Conservation (phyloP, 2,329 filamentous ascomycete genomes). For the Delphinella strobiligena region DNA sequence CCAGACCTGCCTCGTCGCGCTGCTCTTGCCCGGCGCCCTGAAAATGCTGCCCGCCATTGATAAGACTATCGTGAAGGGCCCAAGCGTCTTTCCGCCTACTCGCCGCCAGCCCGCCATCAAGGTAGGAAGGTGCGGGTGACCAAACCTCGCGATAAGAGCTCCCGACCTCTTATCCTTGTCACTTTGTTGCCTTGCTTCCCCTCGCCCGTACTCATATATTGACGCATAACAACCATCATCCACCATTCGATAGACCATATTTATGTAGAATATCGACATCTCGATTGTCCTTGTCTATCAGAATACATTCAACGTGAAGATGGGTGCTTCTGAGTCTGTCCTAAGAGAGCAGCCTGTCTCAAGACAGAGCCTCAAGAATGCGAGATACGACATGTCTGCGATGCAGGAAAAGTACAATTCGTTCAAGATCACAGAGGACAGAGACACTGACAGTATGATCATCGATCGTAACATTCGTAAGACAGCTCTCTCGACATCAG, state of each 20-base stretch:
- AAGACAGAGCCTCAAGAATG: not conserved
- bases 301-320: no score
- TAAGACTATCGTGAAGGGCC: not conserved
- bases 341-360: constrained; percentile 1
- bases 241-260: no score
- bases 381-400: not conserved
- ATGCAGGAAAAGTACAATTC: constrained; percentile 22
- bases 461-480: not conserved
- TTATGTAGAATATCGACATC: no score
- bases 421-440: constrained; percentile 16
- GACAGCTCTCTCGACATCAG: not conserved
- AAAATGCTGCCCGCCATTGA: no score
- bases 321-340: constrained; percentile 6
- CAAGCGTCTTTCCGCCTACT: not conserved
- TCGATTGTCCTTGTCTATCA: no score
- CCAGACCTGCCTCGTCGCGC: no score
- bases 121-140: not conserved
- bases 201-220: no score
- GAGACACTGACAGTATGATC: constrained; percentile 8
- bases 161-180: not conserved
- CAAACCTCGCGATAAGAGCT: not conserved
- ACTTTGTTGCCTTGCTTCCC: not conserved
- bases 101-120: no score
- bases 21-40: no score
- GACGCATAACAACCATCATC: no score